Percentiles rank a stretch among this genome's conserved stretches.
Conservation (phyloP, 345 rosid species). For the Acer negundo region DNA sequence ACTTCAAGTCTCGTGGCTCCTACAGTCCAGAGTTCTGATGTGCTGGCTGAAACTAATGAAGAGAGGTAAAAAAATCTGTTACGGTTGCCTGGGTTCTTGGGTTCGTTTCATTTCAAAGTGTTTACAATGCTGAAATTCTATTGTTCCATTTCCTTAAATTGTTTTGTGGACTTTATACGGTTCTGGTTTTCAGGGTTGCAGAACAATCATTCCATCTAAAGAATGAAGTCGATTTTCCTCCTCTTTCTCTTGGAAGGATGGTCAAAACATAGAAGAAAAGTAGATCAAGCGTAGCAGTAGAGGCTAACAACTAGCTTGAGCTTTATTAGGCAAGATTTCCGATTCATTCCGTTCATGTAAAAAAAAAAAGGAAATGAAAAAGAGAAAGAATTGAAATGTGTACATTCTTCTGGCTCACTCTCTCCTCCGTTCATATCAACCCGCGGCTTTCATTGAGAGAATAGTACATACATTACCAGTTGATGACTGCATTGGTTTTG, state of each 20-base stretch:
- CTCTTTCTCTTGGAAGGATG: conserved; percentile 19
- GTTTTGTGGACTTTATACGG: background rate
- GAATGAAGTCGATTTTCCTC: conserved; percentile 41
- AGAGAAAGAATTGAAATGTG: background rate
- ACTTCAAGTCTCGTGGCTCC: conserved; percentile 13
- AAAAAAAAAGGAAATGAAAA: background rate
- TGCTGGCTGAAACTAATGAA: conserved; percentile 9
- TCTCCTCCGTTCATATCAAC: no score
- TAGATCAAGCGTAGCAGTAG: conserved; percentile 7
- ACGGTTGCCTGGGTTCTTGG: background rate
- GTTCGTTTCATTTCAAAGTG: background rate
- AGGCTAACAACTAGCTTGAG: conserved; percentile 15
- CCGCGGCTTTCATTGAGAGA: background rate
- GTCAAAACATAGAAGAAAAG: background rate
- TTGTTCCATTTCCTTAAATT: background rate
- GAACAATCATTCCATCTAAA: conserved; percentile 28
- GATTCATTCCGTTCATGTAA: background rate
- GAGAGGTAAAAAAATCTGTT: conserved; percentile 19
- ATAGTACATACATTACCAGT: background rate
- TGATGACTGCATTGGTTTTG: background rate
- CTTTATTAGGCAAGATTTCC: background rate
- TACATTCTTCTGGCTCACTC: conserved; percentile 3
- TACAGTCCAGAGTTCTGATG: background rate
- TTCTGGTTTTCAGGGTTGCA: conserved; percentile 21
- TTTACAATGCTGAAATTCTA: no score